A percentile compares a stretch with the other conserved stretches of the same genome.
Evolutionary conservation across 371 early-diverging fungal genomes (phyloP).

Genomic region (Apophysomyces trapeziformis): DNA sequence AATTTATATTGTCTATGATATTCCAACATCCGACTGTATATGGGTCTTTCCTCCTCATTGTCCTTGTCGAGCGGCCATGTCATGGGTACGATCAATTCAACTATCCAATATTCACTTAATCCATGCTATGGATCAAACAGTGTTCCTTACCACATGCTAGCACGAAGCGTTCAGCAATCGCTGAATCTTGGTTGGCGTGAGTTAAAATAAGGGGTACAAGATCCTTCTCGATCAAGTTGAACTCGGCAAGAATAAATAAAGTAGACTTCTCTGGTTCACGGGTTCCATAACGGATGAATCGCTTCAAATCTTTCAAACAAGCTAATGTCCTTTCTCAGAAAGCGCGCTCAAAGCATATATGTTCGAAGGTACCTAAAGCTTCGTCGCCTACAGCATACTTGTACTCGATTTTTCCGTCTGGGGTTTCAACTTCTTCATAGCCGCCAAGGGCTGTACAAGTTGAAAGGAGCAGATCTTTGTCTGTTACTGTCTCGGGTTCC

Average conservation of each 20-base stretch:
- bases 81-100: slow-evolving; percentile 77
- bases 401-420: slow-evolving; percentile 42
- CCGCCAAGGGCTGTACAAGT: slow-evolving; percentile 86
- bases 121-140: neutral
- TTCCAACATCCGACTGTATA: slow-evolving; percentile 42
- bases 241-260: slow-evolving; percentile 72
- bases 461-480: slow-evolving; percentile 58
- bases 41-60: slow-evolving; percentile 46
- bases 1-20: slow-evolving; percentile 71
- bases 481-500: neutral
- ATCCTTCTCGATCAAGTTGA: slow-evolving; percentile 74
- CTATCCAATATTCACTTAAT: slow-evolving; percentile 28
- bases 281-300: slow-evolving; percentile 75
- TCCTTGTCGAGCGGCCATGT: slow-evolving; percentile 69
- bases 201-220: slow-evolving; percentile 78
- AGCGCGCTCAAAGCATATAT: slow-evolving; percentile 37
- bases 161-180: slow-evolving; percentile 50
- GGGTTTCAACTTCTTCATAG: slow-evolving; percentile 56
- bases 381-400: slow-evolving; percentile 82
- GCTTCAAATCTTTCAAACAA: slow-evolving; percentile 68
- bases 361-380: slow-evolving; percentile 61
- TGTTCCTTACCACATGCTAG: slow-evolving; percentile 59
- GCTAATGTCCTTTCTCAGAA: slow-evolving; percentile 55
- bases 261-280: slow-evolving; percentile 63
- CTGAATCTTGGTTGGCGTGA: slow-evolving; percentile 45